Percentiles rank a stretch among this genome's conserved stretches.
Conservation (phyloP, 352 stramenopile species). For the Phytopythium delawarense region DNA sequence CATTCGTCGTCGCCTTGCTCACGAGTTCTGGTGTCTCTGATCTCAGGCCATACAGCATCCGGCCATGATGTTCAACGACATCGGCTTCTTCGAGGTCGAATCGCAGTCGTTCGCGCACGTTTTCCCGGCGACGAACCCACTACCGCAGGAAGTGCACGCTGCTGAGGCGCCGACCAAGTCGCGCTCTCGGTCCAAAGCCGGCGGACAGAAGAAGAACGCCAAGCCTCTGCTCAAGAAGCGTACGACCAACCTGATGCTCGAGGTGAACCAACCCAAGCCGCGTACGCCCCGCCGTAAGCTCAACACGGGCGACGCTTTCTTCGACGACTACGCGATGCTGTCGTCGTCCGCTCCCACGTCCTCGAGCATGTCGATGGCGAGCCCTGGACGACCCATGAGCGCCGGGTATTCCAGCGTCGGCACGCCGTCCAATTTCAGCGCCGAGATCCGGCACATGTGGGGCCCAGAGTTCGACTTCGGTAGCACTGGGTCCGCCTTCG, state of each 20-base stretch:
- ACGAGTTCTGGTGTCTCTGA: neutral
- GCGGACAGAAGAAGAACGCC: slow-evolving; percentile 21
- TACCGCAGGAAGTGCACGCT: slow-evolving; percentile 5
- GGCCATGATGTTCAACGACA: slow-evolving; percentile 52
- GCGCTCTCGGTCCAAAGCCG: neutral
- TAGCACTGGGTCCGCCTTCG: slow-evolving; percentile 26
- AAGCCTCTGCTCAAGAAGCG: slow-evolving; percentile 71
- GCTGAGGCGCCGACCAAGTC: neutral
- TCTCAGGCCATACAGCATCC: slow-evolving; percentile 19
- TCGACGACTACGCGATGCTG: slow-evolving; percentile 45
- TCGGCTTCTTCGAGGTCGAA: slow-evolving; percentile 67
- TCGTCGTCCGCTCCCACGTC: slow-evolving; percentile 14
- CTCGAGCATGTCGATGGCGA: neutral
- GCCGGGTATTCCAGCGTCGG: slow-evolving; percentile 49
- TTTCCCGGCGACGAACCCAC: slow-evolving; percentile 18
- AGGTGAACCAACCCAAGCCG: slow-evolving; percentile 57
- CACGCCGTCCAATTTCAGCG: slow-evolving; percentile 64
- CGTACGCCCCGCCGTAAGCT: slow-evolving; percentile 62
- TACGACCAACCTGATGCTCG: slow-evolving; percentile 43
- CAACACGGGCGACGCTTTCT: slow-evolving; percentile 47
- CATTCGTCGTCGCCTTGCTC: neutral
- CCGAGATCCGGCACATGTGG: slow-evolving; percentile 47
- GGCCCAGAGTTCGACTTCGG: slow-evolving; percentile 58
- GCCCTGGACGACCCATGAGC: neutral
- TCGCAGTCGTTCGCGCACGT: slow-evolving; percentile 58